Percentiles rank a stretch among this genome's conserved stretches.
These are phyloP conservation scores for Furcasterigmium furcatum DNA, from an alignment of 2,329 filamentous ascomycete species.

Conservation along the genomic window DNA sequence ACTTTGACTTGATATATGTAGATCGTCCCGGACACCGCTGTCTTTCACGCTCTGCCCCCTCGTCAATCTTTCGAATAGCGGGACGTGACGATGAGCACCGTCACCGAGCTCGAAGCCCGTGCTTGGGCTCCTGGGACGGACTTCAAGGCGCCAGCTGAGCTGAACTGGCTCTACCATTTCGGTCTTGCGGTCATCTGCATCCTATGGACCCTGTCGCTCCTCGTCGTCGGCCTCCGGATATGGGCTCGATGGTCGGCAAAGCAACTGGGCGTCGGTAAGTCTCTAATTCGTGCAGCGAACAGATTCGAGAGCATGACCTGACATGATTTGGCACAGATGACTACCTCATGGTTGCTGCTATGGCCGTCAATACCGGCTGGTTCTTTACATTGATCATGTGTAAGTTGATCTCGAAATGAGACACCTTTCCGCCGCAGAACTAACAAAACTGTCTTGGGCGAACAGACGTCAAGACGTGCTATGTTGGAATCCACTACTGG, in stretches of 20 bases:
- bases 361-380: conserved; percentile 13
- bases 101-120: conserved; percentile 7
- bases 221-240: conserved; percentile 8
- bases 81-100: conserved; percentile 5
- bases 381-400: conserved; percentile 17
- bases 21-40: no score
- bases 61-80: neutral
- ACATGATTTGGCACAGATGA: conserved; percentile 13
- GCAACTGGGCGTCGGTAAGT: conserved; percentile 13
- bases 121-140: conserved; percentile 13
- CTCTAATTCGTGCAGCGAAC: neutral
- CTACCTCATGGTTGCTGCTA: conserved; percentile 16
- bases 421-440: neutral
- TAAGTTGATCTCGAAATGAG: conserved; percentile 9
- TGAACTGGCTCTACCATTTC: conserved; percentile 13
- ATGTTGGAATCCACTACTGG: conserved; percentile 14
- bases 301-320: conserved; percentile 1
- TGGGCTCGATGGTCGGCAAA: conserved; percentile 11
- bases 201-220: conserved; percentile 9
- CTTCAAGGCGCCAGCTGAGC: conserved; percentile 8
- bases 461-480: conserved; percentile 12
- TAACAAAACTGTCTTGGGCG: neutral
- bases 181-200: conserved; percentile 11
- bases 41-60: neutral
- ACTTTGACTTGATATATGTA: no score